These are phyloP conservation scores for Dalbergia cochinchinensis DNA, from an alignment of 306 rosid genomes.

Conservation along the genomic window DNA sequence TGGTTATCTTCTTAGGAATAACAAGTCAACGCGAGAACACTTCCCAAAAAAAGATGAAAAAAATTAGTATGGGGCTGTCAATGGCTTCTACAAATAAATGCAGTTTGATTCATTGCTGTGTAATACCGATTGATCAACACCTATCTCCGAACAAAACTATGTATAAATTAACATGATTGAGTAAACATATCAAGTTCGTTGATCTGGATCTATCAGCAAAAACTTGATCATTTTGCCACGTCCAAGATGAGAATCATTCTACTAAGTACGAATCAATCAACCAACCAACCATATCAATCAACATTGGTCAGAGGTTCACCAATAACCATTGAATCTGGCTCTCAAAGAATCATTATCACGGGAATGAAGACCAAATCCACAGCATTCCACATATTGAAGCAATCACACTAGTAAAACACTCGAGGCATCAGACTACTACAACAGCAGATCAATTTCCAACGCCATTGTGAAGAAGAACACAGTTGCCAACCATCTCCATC, in stretches of 20 bases:
- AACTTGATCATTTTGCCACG: conserved; percentile 1
- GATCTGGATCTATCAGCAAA: not conserved
- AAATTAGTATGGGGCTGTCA: not conserved
- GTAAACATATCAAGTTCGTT: not conserved
- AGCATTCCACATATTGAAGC: no score
- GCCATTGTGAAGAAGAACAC: not conserved
- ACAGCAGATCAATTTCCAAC: not conserved
- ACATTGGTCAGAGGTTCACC: not conserved
- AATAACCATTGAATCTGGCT: not conserved
- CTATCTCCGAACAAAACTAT: not conserved
- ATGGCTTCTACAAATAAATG: not conserved
- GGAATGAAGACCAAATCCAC: no score
- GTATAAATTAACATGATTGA: no score
- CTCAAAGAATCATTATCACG: no score
- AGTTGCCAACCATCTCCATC: not conserved
- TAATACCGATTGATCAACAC: not conserved
- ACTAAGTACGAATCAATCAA: not conserved
- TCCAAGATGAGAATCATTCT: conserved; percentile 2
- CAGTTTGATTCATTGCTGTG: not conserved
- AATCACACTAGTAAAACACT: not conserved
- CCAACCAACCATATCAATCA: not conserved
- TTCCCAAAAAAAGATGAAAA: not conserved
- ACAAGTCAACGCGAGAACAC: not conserved
- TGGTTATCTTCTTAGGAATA: conserved; percentile 1
- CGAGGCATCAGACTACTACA: conserved; percentile 8